Evolutionary conservation across 768 basidiomycete species (phyloP).

Genomic region (Ramaria sp.): DNA sequence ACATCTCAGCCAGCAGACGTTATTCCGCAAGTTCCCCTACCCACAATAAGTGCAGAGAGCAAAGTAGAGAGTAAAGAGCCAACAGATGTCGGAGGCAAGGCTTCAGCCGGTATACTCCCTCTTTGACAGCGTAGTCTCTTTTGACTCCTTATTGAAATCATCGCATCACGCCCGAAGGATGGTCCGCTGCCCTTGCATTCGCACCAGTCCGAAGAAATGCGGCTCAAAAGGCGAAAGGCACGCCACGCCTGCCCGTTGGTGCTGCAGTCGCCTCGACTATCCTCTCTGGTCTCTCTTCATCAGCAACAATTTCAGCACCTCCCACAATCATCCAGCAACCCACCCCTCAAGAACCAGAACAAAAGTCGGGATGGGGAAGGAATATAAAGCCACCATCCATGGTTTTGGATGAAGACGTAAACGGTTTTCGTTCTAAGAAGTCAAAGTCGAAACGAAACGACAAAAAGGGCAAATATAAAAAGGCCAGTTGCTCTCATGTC

Average conservation of each 20-base stretch:
- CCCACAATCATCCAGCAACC: constrained; percentile 40
- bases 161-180: constrained; percentile 38
- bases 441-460: constrained; percentile 43
- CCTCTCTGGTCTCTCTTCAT: constrained; percentile 29
- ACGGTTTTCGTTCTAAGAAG: constrained; percentile 49
- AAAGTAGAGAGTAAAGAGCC: constrained; percentile 21
- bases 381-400: constrained; percentile 87
- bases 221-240: constrained; percentile 44
- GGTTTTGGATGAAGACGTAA: constrained; percentile 82
- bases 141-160: constrained; percentile 43
- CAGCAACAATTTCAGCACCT: constrained; percentile 63
- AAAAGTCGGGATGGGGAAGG: constrained; percentile 66
- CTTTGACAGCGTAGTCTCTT: constrained; percentile 32
- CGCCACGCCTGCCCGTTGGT: constrained; percentile 47
- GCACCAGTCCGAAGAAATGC: constrained; percentile 64
- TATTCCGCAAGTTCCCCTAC: constrained; percentile 13
- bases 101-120: constrained; percentile 44
- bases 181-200: constrained; percentile 85
- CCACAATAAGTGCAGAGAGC: constrained; percentile 18
- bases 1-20: constrained; percentile 13
- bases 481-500: constrained; percentile 30
- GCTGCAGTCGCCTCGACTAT: constrained; percentile 35
- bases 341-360: constrained; percentile 21
- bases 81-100: constrained; percentile 26
- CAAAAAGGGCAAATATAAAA: constrained; percentile 48